These are phyloP conservation scores for Beauveria pseudobassiana DNA, from an alignment of 2,329 filamentous ascomycete genomes.

Conservation along the genomic window DNA sequence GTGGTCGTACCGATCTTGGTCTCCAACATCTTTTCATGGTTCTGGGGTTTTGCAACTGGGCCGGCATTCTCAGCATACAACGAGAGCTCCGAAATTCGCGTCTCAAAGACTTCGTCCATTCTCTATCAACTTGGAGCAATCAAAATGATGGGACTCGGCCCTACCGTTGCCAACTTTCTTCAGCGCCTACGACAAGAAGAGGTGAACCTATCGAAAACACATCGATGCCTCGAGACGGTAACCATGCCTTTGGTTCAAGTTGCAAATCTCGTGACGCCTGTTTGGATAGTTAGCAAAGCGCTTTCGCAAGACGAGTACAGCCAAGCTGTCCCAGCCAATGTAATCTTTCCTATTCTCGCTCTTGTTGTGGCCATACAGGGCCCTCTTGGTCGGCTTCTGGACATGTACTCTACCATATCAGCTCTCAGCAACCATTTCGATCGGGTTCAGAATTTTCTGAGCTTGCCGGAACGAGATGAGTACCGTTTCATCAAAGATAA, in stretches of 20 bases:
- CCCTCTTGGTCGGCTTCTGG: conserved; percentile 5
- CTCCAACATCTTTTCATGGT: conserved; percentile 5
- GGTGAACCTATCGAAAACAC: background rate
- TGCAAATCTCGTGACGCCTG: conserved; percentile 5
- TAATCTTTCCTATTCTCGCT: background rate
- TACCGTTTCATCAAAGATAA: background rate
- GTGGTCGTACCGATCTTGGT: background rate
- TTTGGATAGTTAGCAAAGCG: background rate
- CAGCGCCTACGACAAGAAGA: background rate
- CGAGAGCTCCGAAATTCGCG: background rate
- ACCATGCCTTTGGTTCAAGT: background rate
- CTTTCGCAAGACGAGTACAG: background rate
- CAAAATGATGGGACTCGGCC: conserved; percentile 8
- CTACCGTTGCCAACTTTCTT: background rate
- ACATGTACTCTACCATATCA: background rate
- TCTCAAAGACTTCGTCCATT: background rate
- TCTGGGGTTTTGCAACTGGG: background rate
- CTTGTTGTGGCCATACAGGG: conserved; percentile 4
- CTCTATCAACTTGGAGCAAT: conserved; percentile 1
- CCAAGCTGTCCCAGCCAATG: background rate
- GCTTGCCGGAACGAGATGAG: conserved; percentile 4
- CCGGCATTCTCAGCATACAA: background rate
- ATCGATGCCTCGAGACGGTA: background rate
- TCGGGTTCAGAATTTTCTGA: background rate
- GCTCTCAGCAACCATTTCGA: background rate